phyloP scores from a whole-genome alignment of 148 eudicot genomes.

The Arctostaphylos glauca region DNA sequence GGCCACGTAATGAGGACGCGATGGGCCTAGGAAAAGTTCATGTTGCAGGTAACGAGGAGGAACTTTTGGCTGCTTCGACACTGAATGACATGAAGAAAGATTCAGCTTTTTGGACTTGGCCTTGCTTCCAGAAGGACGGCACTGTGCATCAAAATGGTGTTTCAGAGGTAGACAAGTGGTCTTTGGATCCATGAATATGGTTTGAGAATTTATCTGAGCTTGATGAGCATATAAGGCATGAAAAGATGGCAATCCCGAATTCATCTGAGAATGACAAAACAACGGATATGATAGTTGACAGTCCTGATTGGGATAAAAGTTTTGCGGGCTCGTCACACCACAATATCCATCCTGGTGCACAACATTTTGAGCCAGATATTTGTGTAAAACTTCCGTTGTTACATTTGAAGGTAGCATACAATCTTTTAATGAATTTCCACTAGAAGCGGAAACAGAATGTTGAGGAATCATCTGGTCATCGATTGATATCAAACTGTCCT shows the following conservation, averaged over 20 bases:
- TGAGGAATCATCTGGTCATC: slow-evolving; percentile 14
- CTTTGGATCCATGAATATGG: not conserved
- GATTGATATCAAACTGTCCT: slow-evolving; percentile 17
- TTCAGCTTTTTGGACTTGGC: not conserved
- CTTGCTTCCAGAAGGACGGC: not conserved
- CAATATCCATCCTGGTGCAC: not conserved
- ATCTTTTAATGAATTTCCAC: not conserved
- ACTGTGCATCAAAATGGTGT: not conserved
- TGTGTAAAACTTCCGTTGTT: not conserved
- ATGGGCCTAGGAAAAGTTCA: not conserved
- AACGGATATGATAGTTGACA: not conserved
- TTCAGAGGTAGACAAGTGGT: not conserved
- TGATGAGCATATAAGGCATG: not conserved
- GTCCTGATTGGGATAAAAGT: not conserved
- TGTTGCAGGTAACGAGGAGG: not conserved
- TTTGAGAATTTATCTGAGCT: slow-evolving; percentile 5
- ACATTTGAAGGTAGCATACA: not conserved
- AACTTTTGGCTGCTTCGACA: not conserved
- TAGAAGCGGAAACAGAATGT: not conserved
- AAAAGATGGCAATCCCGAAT: slow-evolving; percentile 6
- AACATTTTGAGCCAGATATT: not conserved
- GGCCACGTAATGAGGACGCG: not conserved
- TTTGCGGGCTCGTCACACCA: not conserved
- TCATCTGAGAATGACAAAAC: not conserved
- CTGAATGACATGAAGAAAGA: not conserved